Base-by-base conservation (phyloP, 768 basidiomycete genomes). In the Tricholoma sp. region DNA sequence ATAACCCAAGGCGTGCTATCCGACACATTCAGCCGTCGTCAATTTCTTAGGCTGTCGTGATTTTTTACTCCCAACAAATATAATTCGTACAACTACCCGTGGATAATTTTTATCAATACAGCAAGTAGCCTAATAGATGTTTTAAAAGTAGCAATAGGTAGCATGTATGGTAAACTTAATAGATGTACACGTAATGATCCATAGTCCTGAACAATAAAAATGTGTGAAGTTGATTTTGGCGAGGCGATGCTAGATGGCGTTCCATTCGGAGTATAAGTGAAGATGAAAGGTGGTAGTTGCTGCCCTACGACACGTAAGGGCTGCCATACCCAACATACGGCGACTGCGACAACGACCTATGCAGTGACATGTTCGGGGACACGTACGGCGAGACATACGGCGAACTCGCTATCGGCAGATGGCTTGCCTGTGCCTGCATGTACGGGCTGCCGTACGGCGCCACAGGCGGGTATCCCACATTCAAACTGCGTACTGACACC, bases 381-480 rank as follows among this genome's bases (percentile, higher is more conserved):
- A 18, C 56, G 59, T 63, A 65, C 10, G 52, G 16, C 27, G 56
- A 55, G n/a, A 52, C 50, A 54, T 61, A 63, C 31, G 60, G 61
- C 32, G 61, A 64, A 22, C 22, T 45, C 11, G 57, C 22, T 6
- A 46, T 10, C 12, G 47, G 47, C 5, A 50, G n/a, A 46, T 46
- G 57, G 24, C 55, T 61, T 2, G 58, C 7, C 47, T 47, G 46
- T 11, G 46, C 46, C 22, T 50, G 47, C 29, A 31, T 31, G 32
- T 51, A 43, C 49, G 14, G 56, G 21, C 50, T 41, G 43, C 18
- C 50, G 21, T 32, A 54, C n/a, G 47, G 27, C n/a, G 47, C n/a
- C 6, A 10, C 27, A 8, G 47, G n/a, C 47, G 50, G 54, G 59
- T 22, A 56, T 43, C 14, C 56, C 37, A 34, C 57, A 57, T 43